Conservation (phyloP, 1,284 basidiomycete species). For the Malassezia slooffiae region DNA sequence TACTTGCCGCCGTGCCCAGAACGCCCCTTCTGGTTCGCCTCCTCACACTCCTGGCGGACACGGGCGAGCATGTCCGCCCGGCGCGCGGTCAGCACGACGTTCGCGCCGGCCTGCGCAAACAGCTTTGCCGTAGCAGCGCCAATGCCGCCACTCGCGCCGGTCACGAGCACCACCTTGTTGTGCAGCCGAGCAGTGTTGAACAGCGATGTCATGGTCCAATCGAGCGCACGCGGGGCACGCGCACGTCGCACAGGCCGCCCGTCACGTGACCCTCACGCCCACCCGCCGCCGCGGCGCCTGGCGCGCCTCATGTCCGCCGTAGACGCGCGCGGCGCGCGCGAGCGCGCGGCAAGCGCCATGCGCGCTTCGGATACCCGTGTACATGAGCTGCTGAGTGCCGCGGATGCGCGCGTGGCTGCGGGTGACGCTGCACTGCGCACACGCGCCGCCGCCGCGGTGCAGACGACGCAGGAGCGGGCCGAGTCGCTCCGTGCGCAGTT, state of each 20-base stretch:
- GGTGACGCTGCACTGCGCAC: conserved; percentile 34
- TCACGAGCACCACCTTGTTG: conserved; percentile 74
- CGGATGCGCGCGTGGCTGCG: neutral
- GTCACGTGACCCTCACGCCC: neutral
- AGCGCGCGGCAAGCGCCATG: conserved; percentile 2
- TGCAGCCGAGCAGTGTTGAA: conserved; percentile 49
- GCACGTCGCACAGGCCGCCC: neutral
- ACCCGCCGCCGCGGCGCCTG: neutral
- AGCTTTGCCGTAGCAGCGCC: conserved; percentile 49
- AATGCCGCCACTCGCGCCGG: conserved; percentile 72
- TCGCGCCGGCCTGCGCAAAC: conserved; percentile 47
- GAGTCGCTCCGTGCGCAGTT: conserved; percentile 55
- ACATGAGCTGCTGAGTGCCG: neutral
- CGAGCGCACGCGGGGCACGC: neutral
- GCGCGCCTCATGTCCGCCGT: neutral
- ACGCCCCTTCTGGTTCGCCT: conserved; percentile 62
- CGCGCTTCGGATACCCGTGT: neutral
- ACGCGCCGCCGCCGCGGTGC: conserved; percentile 57
- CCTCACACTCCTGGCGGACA: conserved; percentile 51
- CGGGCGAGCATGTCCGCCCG: conserved; percentile 44
- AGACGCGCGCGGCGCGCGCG: conserved; percentile 7
- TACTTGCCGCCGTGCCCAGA: conserved; percentile 51
- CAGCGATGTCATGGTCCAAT: conserved; percentile 20
- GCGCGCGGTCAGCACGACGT: conserved; percentile 49
- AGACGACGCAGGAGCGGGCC: conserved; percentile 58